Base-by-base conservation (phyloP, 495 filamentous ascomycete genomes). In the Lasiosphaeria miniovina region DNA sequence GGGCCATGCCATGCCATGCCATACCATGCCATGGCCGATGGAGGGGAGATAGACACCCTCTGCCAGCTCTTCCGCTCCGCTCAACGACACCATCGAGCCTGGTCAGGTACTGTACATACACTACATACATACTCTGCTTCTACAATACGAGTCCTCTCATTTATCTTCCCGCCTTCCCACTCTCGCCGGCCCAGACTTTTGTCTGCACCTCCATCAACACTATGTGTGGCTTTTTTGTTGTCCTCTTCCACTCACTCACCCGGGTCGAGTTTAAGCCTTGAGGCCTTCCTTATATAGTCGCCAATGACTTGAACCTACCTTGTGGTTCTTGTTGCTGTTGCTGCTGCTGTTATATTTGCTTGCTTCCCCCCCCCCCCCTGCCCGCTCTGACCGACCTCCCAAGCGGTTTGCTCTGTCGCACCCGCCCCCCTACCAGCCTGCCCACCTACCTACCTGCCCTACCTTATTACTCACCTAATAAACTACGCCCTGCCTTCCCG, bases 261-360 rank as follows among this genome's bases (percentile, higher is more conserved):
- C 43, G 4, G 8, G 43, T 46, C 11, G 11, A 45, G 43, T n/a
- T 1, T 46, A 46, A 9, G 43, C 7, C 43, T 46, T n/a, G 11
- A 46, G 43, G 7, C 43, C 43, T 9, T 14, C 15, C 15, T 5
- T 46, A 46, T 46, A 46, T 46, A 46, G 43, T 46, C 11, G 12
- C 43, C 11, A 14, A n/a, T n/a, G 3, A n/a, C 43, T n/a, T 5
- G 43, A 46, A n/a, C 43, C 43, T 46, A 24, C 24, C 24, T 24
- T 24, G 24, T 24, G 24, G 24, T 24, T 24, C 24, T 24, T 24
- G 24, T 24, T 24, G 24, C 24, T 24, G 24, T 24, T 24, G 24
- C 24, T 24, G 24, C 24, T 46, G 43, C 15, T 46, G 43, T 46
- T n/a, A 46, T 46, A 46, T 46, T 46, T 46, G 43, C 43, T n/a